Evolutionary conservation across 192 early-diverging fungal species (phyloP), one percentile per base, ranked within the genome.

Genomic region (Linderina pennispora): DNA sequence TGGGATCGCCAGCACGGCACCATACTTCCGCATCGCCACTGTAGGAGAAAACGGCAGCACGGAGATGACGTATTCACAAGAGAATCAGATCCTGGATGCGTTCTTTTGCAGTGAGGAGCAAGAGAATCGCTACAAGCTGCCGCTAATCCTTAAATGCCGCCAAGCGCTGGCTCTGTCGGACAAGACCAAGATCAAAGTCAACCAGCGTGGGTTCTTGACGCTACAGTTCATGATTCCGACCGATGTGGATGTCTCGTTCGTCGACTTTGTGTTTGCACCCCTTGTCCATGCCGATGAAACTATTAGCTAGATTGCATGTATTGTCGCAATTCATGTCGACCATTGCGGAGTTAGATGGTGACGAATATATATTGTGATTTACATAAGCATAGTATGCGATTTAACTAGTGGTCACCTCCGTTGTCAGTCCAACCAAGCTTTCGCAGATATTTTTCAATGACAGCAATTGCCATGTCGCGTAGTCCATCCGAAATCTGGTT

Each of bases 61-160:
- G 1, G 62, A 78, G 14, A 73, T 81, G 50, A 76, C 77, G 19
- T 81, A 79, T 26, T 69, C 77, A 0, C 75, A 77, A 36, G 77
- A 75, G 37, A 65, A 72, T 32, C 65, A 74, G 11, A 53, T 81
- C 14, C 19, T 80, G 13, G 76, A 78, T 41, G 58, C 74, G 14
- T 81, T 78, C 41, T 53, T 57, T 40, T 78, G 75, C 45, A 48
- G 58, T 22, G 69, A 58, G 41, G 64, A 63, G 37, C 56, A 68
- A 32, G 46, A 62, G 43, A 62, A 68, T 35, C 45, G 53, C 16
- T 80, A 74, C 48, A 69, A 69, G 31, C 46, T 65, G 40, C 44
- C 38, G 18, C 57, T 66, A 42, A 50, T 81, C 33, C 53, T 63
- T 19, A 60, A 58, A 23, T 70, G 62, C 42, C 54, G 64, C 32